Conservation (phyloP, 495 filamentous ascomycete species). For the Pyrenula massariospora region DNA sequence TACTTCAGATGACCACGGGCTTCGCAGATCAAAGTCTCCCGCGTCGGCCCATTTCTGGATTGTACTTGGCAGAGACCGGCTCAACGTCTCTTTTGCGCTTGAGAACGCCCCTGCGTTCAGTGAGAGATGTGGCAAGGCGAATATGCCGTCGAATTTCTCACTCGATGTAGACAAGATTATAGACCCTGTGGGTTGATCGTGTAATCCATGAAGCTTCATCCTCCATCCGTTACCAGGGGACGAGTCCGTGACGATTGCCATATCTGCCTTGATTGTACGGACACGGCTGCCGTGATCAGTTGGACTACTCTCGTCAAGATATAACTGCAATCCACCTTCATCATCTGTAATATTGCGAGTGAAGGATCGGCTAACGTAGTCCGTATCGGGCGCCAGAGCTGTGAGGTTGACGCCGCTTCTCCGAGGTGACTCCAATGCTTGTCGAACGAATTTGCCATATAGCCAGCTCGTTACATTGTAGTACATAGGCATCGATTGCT, state of each 20-base stretch:
- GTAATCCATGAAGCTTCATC: conserved; percentile 66
- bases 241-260: conserved; percentile 59
- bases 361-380: conserved; percentile 45
- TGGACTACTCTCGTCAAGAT: conserved; percentile 25
- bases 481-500: conserved; percentile 46
- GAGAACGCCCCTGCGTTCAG: conserved; percentile 54
- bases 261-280: conserved; percentile 49
- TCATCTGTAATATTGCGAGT: conserved; percentile 56
- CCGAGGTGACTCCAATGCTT: conserved; percentile 22
- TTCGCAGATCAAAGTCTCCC: conserved; percentile 33
- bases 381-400: conserved; percentile 32
- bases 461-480: conserved; percentile 72
- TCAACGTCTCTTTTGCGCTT: conserved; percentile 53
- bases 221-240: conserved; percentile 61
- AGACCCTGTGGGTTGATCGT: conserved; percentile 64
- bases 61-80: conserved; percentile 54
- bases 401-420: conserved; percentile 37
- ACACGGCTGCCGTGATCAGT: conserved; percentile 20
- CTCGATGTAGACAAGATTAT: conserved; percentile 78
- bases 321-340: conserved; percentile 31
- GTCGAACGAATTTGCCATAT: conserved; percentile 63
- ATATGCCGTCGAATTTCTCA: conserved; percentile 84
- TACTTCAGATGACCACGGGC: conserved; percentile 55
- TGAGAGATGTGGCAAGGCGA: conserved; percentile 74
- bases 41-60: conserved; percentile 48